Conservation (phyloP, 139 green algal genomes). For the Closterium sp. region DNA sequence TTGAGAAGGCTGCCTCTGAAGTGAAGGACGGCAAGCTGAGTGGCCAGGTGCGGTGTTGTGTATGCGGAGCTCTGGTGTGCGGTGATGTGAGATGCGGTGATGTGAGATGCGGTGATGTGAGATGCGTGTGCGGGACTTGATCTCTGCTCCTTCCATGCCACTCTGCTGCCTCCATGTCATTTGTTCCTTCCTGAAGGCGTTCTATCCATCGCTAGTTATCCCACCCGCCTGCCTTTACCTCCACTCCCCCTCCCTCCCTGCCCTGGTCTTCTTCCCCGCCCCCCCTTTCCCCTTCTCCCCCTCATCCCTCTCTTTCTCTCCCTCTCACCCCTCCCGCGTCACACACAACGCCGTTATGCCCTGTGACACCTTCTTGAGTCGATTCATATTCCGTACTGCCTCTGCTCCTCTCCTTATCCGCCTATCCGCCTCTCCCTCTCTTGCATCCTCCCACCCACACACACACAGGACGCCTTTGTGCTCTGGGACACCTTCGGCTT, state of each 20-base stretch:
- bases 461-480: conserved; percentile 75
- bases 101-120: background rate
- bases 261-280: background rate
- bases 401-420: too few relatives aligned
- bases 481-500: conserved; percentile 98
- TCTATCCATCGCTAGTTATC: background rate
- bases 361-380: conserved; percentile 81
- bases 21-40: conserved; percentile 28
- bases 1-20: conserved; percentile 76
- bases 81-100: background rate
- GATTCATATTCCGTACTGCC: too few relatives aligned
- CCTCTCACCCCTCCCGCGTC: background rate
- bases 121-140: too few relatives aligned
- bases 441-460: too few relatives aligned
- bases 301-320: background rate
- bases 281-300: background rate
- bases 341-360: conserved; percentile 81
- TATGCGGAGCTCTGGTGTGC: background rate
- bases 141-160: too few relatives aligned
- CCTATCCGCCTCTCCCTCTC: too few relatives aligned
- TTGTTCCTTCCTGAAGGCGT: background rate
- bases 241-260: too few relatives aligned
- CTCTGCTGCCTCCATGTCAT: too few relatives aligned
- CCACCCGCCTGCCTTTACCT: too few relatives aligned
- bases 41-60: conserved; percentile 20